Percentiles rank a stretch among this genome's conserved stretches.
Evolutionary conservation across 2,329 filamentous ascomycete species (phyloP).

Genomic region (Aphanocladium album): DNA sequence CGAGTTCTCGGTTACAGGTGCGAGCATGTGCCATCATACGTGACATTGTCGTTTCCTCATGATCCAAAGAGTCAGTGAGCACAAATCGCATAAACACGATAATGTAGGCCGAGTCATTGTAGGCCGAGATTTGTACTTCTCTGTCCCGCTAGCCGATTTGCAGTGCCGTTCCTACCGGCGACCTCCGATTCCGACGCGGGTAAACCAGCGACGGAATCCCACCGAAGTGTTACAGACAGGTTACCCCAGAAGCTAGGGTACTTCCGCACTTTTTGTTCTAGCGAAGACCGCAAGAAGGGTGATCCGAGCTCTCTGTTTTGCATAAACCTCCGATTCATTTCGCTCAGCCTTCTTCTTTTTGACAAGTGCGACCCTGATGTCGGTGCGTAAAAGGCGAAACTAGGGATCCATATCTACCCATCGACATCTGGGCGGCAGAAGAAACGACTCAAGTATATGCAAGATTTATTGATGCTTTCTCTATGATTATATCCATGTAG

Average conservation of each 20-base stretch:
- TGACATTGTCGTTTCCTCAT: neutral
- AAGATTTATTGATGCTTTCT: neutral
- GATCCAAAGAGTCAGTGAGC: neutral
- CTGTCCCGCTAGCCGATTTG: neutral
- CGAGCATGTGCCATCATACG: neutral
- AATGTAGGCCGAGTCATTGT: neutral
- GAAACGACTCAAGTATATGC: conserved; percentile 1
- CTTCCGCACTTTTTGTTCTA: neutral
- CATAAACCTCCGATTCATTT: neutral
- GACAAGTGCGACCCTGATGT: neutral
- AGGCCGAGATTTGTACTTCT: too few relatives aligned
- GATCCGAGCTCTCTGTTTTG: conserved; percentile 1
- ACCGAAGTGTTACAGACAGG: neutral
- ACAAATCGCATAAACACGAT: neutral
- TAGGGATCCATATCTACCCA: neutral
- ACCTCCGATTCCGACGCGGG: neutral
- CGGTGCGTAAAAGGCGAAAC: neutral
- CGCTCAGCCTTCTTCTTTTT: neutral
- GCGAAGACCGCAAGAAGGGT: neutral
- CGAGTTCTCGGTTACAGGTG: neutral
- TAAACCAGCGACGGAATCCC: neutral
- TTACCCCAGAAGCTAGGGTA: neutral
- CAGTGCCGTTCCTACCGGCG: neutral
- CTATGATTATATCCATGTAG: neutral
- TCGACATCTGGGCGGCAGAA: neutral